Evolutionary conservation across 441 rosid species (phyloP), one percentile per base, ranked within the genome.

Genomic region (Arabidopsis hybrid): DNA sequence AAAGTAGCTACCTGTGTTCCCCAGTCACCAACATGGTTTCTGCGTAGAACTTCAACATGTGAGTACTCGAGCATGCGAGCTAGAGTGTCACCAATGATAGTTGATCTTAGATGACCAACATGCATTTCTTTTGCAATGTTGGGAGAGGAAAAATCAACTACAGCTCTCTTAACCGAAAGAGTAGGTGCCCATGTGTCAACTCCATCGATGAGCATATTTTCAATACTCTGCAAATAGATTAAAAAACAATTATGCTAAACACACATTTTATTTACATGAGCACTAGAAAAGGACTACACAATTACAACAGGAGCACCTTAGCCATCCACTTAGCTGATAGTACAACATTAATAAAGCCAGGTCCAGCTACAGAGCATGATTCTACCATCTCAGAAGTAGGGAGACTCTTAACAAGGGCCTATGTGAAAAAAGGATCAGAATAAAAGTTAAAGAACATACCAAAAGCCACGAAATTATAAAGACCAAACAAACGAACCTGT

Each of bases 61-160:
- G 42, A 39, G 42, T 39, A 39, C 42, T 39, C 42, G 42, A 39
- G 42, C 42, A 39, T 8, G 11, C 42, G 42, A 39, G 42, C 42
- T 8, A 39, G 9, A 3, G 42, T 39, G 4, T 39, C 42, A 39
- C 42, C 42, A 9, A 39, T 39, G 42, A 39, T 39, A 39, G 42
- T 9, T 9, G 42, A 39, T 39, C 42, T 39, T 9, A 39, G 42
- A 39, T 39, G 42, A 39, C 42, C 42, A 9, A 39, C 42, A 3
- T 39, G 42, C 97, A 94, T 87, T 85, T 94, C 97, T 82, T 94
- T 91, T 9, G 97, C 95, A 63, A 94, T 88, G 77, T 94, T 94
- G 16, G 96, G 98, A 6, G 97, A 91, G 11, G 96, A 93, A 82
- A 93, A 93, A 79, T 91, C 98, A 49, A 93, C 93, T 59, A 93